A percentile compares a stretch with the other conserved stretches of the same genome.
These are phyloP conservation scores for Coniochaeta pulveracea DNA, from an alignment of 2,329 filamentous ascomycete species.

Conservation along the genomic window DNA sequence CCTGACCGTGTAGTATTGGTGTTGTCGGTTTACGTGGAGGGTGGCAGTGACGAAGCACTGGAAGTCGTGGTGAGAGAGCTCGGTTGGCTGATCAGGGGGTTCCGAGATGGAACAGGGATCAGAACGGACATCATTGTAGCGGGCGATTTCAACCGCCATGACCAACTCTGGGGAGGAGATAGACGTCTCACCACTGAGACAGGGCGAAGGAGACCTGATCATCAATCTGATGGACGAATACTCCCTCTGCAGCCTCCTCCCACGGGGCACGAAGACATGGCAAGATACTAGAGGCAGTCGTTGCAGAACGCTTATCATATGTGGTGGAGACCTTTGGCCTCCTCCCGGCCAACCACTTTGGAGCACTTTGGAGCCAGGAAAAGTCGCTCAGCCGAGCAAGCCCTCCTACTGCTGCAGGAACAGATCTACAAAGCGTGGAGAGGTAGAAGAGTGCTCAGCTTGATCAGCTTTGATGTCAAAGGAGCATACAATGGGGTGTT, in stretches of 20 bases:
- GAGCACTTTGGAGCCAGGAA: constrained; percentile 1
- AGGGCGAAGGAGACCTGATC: constrained; percentile 1
- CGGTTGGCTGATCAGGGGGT: background rate
- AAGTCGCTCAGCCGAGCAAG: background rate
- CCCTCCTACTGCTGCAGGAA: background rate
- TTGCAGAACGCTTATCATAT: constrained; percentile 4
- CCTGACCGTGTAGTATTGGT: background rate
- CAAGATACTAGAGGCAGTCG: constrained; percentile 4
- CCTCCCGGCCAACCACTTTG: constrained; percentile 1
- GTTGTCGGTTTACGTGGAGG: background rate
- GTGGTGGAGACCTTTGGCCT: background rate
- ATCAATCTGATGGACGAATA: constrained; percentile 1
- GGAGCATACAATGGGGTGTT: constrained; percentile 7
- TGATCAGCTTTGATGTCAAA: constrained; percentile 7
- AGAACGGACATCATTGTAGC: background rate
- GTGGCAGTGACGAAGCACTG: background rate
- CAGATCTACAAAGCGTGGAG: constrained; percentile 1
- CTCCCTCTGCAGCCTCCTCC: background rate
- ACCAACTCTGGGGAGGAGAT: background rate
- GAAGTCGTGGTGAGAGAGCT: background rate
- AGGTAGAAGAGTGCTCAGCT: constrained; percentile 3
- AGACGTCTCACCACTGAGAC: constrained; percentile 1
- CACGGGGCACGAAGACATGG: background rate
- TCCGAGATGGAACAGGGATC: background rate
- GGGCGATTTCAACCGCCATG: constrained; percentile 1